These are phyloP conservation scores for Fusarium globosum DNA, from an alignment of 2,329 filamentous ascomycete species.

Conservation along the genomic window DNA sequence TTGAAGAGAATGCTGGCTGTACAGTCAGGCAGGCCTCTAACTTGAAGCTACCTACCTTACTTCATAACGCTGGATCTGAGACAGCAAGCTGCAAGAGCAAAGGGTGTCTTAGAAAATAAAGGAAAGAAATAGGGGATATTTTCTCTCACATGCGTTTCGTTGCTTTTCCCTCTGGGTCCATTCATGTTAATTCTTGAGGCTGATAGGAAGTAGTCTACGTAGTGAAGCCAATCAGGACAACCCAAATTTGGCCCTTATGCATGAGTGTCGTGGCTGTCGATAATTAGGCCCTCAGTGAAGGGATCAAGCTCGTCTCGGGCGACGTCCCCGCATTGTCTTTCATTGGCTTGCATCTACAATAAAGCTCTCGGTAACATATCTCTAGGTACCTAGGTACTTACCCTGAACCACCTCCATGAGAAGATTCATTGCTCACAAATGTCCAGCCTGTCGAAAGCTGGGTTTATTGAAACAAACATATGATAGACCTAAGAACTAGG, in stretches of 20 bases:
- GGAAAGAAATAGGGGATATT: constrained; percentile 7
- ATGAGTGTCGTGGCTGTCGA: constrained; percentile 61
- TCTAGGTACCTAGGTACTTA: not conserved
- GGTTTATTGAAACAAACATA: not conserved
- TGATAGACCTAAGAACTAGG: not conserved
- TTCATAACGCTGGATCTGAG: constrained; percentile 1
- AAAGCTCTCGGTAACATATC: not conserved
- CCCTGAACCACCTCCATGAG: constrained; percentile 18
- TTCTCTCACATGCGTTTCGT: constrained; percentile 1
- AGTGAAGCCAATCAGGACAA: constrained; percentile 24
- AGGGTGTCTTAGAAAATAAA: not conserved
- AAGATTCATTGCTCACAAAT: constrained; percentile 11
- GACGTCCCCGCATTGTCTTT: constrained; percentile 35
- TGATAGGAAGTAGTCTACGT: constrained; percentile 12
- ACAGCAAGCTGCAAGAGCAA: not conserved
- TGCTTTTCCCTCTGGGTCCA: not conserved
- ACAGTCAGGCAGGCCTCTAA: not conserved
- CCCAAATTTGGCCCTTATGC: constrained; percentile 46
- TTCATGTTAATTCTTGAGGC: constrained; percentile 10
- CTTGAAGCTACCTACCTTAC: not conserved
- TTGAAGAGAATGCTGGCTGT: not conserved
- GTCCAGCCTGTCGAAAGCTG: not conserved
- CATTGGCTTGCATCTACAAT: constrained; percentile 28
- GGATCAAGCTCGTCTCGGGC: constrained; percentile 44
- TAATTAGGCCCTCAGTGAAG: constrained; percentile 47